Evolutionary conservation across 108 stramenopile genomes (phyloP), one percentile per base, ranked within the genome.

Genomic region (Hondaea fermentalgiana): DNA sequence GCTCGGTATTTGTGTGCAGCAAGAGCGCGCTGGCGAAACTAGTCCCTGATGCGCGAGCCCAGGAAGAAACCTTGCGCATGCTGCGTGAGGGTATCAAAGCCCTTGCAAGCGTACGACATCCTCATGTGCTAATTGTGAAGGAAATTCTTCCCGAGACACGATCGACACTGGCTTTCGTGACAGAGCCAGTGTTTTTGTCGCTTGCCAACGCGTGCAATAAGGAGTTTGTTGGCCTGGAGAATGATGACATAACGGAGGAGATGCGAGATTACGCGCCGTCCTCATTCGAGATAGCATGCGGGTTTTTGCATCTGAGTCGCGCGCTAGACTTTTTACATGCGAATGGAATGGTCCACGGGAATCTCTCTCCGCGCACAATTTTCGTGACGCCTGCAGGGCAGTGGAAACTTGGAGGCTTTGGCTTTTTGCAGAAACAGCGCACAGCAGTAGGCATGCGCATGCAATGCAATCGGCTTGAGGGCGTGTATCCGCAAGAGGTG

Each of bases 291-390:
- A 12, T 83, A 6, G 76, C 76, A 12, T 83, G 76, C 28, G 76
- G 76, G 0, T 35, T 47, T 0, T 23, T 83, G 76, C 76, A 83
- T 23, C 45, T 83, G 19, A 12, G 49, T 12, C 45, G 51, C 45
- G 76, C 49, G 51, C 51, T 83, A 0, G 76, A 47, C 25, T 83
- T 83, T 83, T 23, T 83, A 6, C 76, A 83, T 45, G 25, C 19
- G n/a, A 83, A 83, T 4, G 76, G 76, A 23, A 83, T 83, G 76
- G 76, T 83, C 25, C 76, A 83, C 51, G 76, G 76, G 4, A 83
- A 83, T 35, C 43, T 83, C 17, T 53, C 19, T 35, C 76, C 76
- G 19, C 51, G 49, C 10, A 53, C 76, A 23, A 35, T 83, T 6
- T 83, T 83, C 51, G 49, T 83, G 14, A 53, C 49, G 25, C 49